Evolutionary conservation across 2,329 filamentous ascomycete genomes (phyloP).

Genomic region (Colletotrichum scovillei): DNA sequence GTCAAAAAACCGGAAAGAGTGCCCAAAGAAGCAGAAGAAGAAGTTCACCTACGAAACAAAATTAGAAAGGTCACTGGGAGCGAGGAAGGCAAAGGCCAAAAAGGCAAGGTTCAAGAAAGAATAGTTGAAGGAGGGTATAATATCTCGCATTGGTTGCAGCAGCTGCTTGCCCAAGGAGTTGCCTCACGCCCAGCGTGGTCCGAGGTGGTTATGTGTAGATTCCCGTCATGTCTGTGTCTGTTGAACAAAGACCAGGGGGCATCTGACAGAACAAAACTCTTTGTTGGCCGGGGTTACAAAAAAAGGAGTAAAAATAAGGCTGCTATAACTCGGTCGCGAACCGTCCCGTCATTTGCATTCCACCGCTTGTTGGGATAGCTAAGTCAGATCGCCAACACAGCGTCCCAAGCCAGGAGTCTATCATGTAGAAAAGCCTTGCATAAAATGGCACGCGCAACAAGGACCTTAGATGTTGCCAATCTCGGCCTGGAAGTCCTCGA

Average conservation of each 20-base stretch:
- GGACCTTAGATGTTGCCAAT: conserved; percentile 87
- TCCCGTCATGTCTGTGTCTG: conserved; percentile 7
- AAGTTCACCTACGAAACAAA: conserved; percentile 96
- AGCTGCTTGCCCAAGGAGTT: conserved; percentile 9
- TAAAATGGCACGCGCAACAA: conserved; percentile 25
- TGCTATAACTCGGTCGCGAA: conserved; percentile 31
- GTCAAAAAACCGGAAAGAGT: conserved; percentile 72
- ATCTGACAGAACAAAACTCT: conserved; percentile 31
- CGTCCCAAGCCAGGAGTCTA: conserved; percentile 30
- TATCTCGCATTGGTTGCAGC: conserved; percentile 26
- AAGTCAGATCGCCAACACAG: conserved; percentile 29
- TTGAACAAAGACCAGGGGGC: background rate
- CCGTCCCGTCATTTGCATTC: conserved; percentile 30
- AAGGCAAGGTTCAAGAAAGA: conserved; percentile 46
- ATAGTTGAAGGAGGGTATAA: conserved; percentile 27
- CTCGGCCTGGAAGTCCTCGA: conserved; percentile 90
- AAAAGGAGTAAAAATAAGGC: conserved; percentile 32
- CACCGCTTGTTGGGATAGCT: conserved; percentile 28
- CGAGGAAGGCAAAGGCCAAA: conserved; percentile 78
- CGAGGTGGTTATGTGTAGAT: conserved; percentile 7
- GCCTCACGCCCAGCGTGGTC: conserved; percentile 32
- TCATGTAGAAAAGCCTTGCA: conserved; percentile 23
- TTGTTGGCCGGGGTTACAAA: conserved; percentile 31
- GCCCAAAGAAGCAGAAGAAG: conserved; percentile 81
- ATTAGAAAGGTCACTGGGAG: conserved; percentile 80